Percentiles rank a stretch among this genome's conserved stretches.
Conservation (phyloP, 2,329 filamentous ascomycete species). For the Epicoccum nigrum region DNA sequence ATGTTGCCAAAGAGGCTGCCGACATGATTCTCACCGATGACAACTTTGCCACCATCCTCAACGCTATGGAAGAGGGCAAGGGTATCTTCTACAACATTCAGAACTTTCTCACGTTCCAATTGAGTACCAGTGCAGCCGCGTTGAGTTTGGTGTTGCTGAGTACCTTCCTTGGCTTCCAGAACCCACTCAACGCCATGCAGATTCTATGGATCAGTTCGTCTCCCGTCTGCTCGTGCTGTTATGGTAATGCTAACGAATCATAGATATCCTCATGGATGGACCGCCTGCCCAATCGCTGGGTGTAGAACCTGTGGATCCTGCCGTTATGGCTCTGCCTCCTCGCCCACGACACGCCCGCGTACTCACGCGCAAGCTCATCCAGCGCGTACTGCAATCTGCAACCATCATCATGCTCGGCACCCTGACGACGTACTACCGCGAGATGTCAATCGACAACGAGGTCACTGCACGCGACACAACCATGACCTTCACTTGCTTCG, state of each 20-base stretch:
- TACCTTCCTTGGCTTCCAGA: conserved; percentile 90
- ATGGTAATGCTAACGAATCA: neutral
- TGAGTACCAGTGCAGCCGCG: conserved; percentile 94
- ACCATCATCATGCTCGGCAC: conserved; percentile 91
- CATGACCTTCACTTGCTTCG: conserved; percentile 99
- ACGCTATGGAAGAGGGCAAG: conserved; percentile 97
- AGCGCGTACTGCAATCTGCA: conserved; percentile 85
- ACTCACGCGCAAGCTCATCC: conserved; percentile 81
- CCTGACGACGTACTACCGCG: conserved; percentile 85
- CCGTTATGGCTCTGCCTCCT: conserved; percentile 91
- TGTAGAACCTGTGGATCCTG: conserved; percentile 91
- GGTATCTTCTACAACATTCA: conserved; percentile 99
- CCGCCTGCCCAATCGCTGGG: conserved; percentile 96
- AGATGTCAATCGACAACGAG: conserved; percentile 82
- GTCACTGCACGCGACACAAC: conserved; percentile 95
- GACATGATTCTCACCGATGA: conserved; percentile 92
- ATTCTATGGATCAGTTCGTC: conserved; percentile 98
- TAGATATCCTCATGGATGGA: conserved; percentile 99
- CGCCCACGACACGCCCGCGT: conserved; percentile 86
- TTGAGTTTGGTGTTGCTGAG: conserved; percentile 90
- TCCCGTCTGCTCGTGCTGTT: neutral
- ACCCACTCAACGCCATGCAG: conserved; percentile 98
- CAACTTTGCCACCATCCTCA: conserved; percentile 89
- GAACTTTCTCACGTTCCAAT: conserved; percentile 97
- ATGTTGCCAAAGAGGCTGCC: conserved; percentile 95